Conservation (phyloP, 768 basidiomycete species). For the Gyrodon lividus region DNA sequence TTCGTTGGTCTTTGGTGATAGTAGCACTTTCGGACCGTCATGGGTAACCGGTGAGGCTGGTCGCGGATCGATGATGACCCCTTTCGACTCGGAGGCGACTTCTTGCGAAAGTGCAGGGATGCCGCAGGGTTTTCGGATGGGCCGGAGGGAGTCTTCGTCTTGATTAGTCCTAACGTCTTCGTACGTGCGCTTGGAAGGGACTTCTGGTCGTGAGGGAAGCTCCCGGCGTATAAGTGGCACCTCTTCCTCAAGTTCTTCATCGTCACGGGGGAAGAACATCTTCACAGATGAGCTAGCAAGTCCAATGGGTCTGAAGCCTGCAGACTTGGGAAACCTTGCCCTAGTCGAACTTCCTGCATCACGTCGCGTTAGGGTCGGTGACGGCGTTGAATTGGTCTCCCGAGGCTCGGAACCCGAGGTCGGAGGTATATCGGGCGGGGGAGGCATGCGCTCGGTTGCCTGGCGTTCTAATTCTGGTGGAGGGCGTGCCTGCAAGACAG, state of each 20-base stretch:
- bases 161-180: constrained; percentile 21
- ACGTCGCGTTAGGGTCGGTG: constrained; percentile 14
- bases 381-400: constrained; percentile 10
- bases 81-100: constrained; percentile 4
- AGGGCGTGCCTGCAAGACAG: constrained; percentile 15
- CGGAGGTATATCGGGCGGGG: constrained; percentile 25
- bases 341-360: constrained; percentile 20
- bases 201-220: constrained; percentile 18
- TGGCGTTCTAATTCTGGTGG: constrained; percentile 21
- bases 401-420: constrained; percentile 13
- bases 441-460: constrained; percentile 35
- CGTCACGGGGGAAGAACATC: constrained; percentile 81
- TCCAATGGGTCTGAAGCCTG: constrained; percentile 69
- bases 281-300: constrained; percentile 55
- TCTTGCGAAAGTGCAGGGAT: constrained; percentile 12
- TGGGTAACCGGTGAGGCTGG: constrained; percentile 17
- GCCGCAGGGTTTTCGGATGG: constrained; percentile 1
- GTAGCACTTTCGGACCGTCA: constrained; percentile 19
- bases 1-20: constrained; percentile 24
- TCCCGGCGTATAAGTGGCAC: constrained; percentile 19
- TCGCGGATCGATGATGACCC: constrained; percentile 10
- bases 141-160: constrained; percentile 17
- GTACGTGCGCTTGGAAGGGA: constrained; percentile 28
- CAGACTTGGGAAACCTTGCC: constrained; percentile 33
- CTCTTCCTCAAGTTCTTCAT: constrained; percentile 51